phyloP scores from a whole-genome alignment of 2,329 filamentous ascomycete genomes.

The Aspergillus neotritici region DNA sequence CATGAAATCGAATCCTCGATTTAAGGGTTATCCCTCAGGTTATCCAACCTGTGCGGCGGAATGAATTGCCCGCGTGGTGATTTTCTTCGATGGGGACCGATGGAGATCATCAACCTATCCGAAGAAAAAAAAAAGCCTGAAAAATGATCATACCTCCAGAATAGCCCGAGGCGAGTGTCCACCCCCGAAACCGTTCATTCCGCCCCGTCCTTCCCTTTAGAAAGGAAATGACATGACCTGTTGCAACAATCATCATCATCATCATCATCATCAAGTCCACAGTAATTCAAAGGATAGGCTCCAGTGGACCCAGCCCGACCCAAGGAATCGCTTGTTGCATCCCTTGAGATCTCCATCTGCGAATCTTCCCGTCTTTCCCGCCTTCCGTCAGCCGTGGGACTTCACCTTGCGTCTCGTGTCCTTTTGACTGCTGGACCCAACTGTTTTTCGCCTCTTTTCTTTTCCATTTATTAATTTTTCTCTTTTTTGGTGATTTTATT shows the following conservation, averaged over 20 bases:
- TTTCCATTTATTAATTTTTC: no score
- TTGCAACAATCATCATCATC: background rate
- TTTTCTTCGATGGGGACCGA: conserved; percentile 8
- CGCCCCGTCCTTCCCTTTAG: no score
- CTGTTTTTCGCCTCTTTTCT: no score
- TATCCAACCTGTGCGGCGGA: background rate
- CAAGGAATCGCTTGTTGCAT: conserved; percentile 13
- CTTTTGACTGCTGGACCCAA: conserved; percentile 18
- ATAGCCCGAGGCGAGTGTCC: background rate
- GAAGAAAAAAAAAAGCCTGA: background rate
- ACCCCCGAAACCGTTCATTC: background rate
- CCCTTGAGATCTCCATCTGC: conserved; percentile 15
- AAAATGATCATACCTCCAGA: background rate
- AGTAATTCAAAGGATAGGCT: no score
- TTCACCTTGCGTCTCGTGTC: conserved; percentile 17
- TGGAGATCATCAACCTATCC: conserved; percentile 1
- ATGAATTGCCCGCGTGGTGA: conserved; percentile 12
- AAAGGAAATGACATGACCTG: background rate
- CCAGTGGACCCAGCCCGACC: conserved; percentile 14
- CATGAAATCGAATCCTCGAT: no score
- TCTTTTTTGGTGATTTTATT: conserved; percentile 7
- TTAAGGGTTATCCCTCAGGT: no score
- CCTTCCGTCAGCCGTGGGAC: conserved; percentile 18
- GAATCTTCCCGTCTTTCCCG: conserved; percentile 20
- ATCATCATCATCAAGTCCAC: background rate